Evolutionary conservation across 2,329 filamentous ascomycete genomes (phyloP).

Genomic region (Aureobasidium zeae): DNA sequence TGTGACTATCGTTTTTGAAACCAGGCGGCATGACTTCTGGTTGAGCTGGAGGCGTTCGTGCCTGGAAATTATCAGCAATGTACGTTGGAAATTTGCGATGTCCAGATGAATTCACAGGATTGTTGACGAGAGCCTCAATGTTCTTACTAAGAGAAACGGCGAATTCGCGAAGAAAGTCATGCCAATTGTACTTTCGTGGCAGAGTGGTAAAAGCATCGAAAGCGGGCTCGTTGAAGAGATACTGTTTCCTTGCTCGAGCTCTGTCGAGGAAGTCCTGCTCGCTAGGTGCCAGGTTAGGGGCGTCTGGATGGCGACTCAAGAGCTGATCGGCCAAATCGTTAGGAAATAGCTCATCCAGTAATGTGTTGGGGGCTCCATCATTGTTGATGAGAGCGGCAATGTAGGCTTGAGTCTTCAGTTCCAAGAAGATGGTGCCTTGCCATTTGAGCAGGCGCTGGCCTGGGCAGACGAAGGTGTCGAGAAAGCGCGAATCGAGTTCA

Average conservation of each 20-base stretch:
- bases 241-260: constrained; percentile 45
- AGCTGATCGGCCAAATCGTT: constrained; percentile 46
- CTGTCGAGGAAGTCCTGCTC: constrained; percentile 53
- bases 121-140: constrained; percentile 38
- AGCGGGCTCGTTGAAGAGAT: constrained; percentile 43
- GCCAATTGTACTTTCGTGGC: constrained; percentile 54
- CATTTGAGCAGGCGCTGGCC: constrained; percentile 49
- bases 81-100: too few relatives aligned
- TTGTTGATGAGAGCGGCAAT: constrained; percentile 51
- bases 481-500: constrained; percentile 53
- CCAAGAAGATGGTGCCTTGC: constrained; percentile 52
- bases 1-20: not conserved
- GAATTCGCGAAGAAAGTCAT: constrained; percentile 52
- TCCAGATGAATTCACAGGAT: constrained; percentile 18
- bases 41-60: constrained; percentile 11
- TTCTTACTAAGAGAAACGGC: constrained; percentile 50
- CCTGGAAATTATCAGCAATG: not conserved
- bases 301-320: constrained; percentile 45
- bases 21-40: constrained; percentile 5
- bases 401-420: constrained; percentile 59
- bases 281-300: constrained; percentile 44
- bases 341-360: constrained; percentile 53
- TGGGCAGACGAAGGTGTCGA: constrained; percentile 54
- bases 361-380: constrained; percentile 45
- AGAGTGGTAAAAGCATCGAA: constrained; percentile 38